phyloP scores from a whole-genome alignment of 1,139 yeast genomes.

The Nakaseomyces bracarensis region DNA sequence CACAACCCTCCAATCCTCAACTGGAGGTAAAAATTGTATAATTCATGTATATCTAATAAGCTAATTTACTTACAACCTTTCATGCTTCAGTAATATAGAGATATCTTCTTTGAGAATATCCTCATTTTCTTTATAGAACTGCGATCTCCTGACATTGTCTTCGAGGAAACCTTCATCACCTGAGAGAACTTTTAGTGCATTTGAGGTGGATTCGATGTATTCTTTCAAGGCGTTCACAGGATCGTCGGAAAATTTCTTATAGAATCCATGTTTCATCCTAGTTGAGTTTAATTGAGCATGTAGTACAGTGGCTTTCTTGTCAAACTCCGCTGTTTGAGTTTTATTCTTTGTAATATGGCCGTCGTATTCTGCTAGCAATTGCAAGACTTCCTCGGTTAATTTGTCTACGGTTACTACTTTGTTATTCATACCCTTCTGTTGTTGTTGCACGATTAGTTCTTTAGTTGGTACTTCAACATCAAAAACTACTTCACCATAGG shows the following conservation, averaged over 20 bases:
- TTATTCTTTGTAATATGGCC: slow-evolving; percentile 32
- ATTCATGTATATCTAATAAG: no score
- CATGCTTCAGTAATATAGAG: slow-evolving; percentile 45
- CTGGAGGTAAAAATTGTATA: no score
- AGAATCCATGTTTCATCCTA: slow-evolving; percentile 54
- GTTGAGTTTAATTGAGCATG: slow-evolving; percentile 42
- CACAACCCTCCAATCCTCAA: no score
- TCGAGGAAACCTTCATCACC: slow-evolving; percentile 81
- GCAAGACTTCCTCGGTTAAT: background rate
- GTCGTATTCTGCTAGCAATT: slow-evolving; percentile 2
- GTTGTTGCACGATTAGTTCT: background rate
- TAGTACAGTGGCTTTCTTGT: slow-evolving; percentile 6
- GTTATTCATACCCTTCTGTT: background rate
- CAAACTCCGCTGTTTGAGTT: slow-evolving; percentile 1
- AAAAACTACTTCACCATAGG: slow-evolving; percentile 65
- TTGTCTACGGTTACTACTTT: background rate
- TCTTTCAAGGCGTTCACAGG: slow-evolving; percentile 63
- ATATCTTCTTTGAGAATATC: slow-evolving; percentile 64
- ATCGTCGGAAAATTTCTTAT: slow-evolving; percentile 55
- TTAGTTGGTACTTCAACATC: slow-evolving; percentile 47
- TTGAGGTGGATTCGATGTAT: slow-evolving; percentile 63
- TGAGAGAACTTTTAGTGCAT: slow-evolving; percentile 57
- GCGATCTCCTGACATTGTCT: slow-evolving; percentile 69
- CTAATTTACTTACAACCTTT: slow-evolving; percentile 24
- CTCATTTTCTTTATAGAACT: slow-evolving; percentile 52